Evolutionary conservation across 2,329 filamentous ascomycete genomes (phyloP), one percentile per base, ranked within the genome.

Genomic region (Chaetomiaceae sp.): DNA sequence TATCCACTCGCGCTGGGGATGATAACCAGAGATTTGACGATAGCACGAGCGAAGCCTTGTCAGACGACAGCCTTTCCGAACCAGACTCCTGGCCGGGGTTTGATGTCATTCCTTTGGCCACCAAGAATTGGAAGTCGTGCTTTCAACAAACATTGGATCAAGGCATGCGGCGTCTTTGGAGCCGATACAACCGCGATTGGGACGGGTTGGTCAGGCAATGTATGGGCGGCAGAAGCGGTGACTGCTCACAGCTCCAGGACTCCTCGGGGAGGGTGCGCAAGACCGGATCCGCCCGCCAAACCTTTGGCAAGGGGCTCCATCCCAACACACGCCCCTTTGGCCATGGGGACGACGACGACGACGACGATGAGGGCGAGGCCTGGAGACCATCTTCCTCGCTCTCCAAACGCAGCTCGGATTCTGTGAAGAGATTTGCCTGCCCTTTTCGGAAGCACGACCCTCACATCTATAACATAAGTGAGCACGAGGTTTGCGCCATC

Each of bases 381-480:
- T 40, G 47, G 15, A 50, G 45, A 2, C 50, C 46, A 2, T 24
- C 42, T 4, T 52, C 51, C 2, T 52, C 51, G 6, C 26, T 45
- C 17, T 52, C 55, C 10, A 56, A 52, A 35, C 32, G 27, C 5
- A 48, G 44, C 14, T 38, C 48, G 1, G 37, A 19, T 3, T 26
- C 49, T 3, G 9, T 27, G 2, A 57, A 55, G 36, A 49, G 35
- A 29, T 57, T 55, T 30, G 56, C 55, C 4, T 58, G 56, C 29
- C 56, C 55, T 6, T 58, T 52, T 24, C 51, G 54, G 4, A 58
- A 58, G 22, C 55, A 55, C 20, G 50, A 56, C 30, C 56, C 56
- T 2, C 27, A 34, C 4, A 51, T 41, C 5, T 57, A 56, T 49
- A 57, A 54, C 44, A 43, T 56, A 14, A 46, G 46, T 11, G 50